These are phyloP conservation scores for Zygoascus flipseniorum DNA, from an alignment of 805 yeast genomes.

Conservation along the genomic window DNA sequence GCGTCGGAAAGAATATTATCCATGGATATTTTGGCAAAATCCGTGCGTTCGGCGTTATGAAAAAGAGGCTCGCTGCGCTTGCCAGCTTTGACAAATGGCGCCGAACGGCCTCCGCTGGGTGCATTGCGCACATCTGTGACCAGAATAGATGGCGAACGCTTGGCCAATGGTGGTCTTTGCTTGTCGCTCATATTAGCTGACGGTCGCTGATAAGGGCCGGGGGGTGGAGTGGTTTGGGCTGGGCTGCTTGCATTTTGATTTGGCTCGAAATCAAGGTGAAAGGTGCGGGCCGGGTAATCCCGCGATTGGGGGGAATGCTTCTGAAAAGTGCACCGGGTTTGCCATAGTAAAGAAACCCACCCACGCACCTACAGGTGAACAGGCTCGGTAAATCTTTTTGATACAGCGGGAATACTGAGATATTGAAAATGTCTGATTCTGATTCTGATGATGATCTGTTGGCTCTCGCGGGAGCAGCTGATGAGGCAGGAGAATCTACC, in stretches of 20 bases:
- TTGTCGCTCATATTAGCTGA: slow-evolving; percentile 8
- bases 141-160: slow-evolving; percentile 84
- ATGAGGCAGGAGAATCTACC: slow-evolving; percentile 7
- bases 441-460: slow-evolving; percentile 76
- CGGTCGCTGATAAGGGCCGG: too few species aligned
- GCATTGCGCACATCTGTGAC: slow-evolving; percentile 78
- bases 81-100: slow-evolving; percentile 26
- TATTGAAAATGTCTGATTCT: slow-evolving; percentile 57
- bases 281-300: neutral
- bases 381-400: too few species aligned
- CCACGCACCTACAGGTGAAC: too few species aligned
- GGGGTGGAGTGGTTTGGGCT: too few species aligned
- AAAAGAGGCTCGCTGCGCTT: slow-evolving; percentile 12
- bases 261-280: too few species aligned
- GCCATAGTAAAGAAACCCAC: too few species aligned
- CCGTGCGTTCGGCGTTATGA: neutral
- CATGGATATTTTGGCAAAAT: slow-evolving; percentile 47
- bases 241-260: too few species aligned
- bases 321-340: too few species aligned
- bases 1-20: slow-evolving; percentile 68
- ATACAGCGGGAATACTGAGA: too few species aligned
- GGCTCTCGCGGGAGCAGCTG: slow-evolving; percentile 80
- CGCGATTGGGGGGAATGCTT: neutral
- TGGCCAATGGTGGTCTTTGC: slow-evolving; percentile 49
- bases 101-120: slow-evolving; percentile 29